Percentiles rank a stretch among this genome's conserved stretches.
These are phyloP conservation scores for Rhizophora apiculata DNA, from an alignment of 345 rosid species.

Conservation along the genomic window DNA sequence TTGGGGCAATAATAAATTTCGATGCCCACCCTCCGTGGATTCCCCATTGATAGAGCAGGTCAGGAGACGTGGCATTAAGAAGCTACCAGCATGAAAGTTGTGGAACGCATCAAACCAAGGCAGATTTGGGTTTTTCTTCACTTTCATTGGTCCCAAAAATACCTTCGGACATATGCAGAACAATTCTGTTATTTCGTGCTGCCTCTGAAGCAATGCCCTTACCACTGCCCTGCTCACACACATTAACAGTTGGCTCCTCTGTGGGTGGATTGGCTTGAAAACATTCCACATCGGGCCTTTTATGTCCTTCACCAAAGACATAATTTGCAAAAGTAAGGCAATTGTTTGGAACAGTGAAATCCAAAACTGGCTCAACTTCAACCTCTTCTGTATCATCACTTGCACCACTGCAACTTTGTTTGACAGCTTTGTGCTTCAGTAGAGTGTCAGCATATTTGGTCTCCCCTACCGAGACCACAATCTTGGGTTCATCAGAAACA, in stretches of 20 bases:
- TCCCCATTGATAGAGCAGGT: neutral
- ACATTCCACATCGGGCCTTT: conserved; percentile 14
- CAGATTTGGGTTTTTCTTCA: conserved; percentile 7
- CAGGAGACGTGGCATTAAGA: neutral
- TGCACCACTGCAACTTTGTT: conserved; percentile 3
- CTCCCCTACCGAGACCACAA: conserved; percentile 1
- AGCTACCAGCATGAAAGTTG: neutral
- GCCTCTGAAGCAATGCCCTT: neutral
- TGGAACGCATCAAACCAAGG: neutral
- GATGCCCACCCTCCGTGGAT: neutral
- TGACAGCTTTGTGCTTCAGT: neutral
- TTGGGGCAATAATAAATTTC: neutral
- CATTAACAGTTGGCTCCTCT: neutral
- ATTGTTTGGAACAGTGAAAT: conserved; percentile 6
- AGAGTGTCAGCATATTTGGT: neutral
- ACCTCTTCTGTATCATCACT: neutral
- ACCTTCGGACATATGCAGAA: neutral
- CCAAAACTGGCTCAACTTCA: conserved; percentile 7
- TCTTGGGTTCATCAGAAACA: conserved; percentile 4
- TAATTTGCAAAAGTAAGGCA: neutral
- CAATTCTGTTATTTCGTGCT: conserved; percentile 4
- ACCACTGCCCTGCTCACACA: neutral
- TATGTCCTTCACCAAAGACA: neutral
- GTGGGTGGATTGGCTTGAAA: conserved; percentile 7
- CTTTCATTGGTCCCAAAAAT: conserved; percentile 2